Conservation (phyloP, 768 basidiomycete species). For the Ramaria rubella region DNA sequence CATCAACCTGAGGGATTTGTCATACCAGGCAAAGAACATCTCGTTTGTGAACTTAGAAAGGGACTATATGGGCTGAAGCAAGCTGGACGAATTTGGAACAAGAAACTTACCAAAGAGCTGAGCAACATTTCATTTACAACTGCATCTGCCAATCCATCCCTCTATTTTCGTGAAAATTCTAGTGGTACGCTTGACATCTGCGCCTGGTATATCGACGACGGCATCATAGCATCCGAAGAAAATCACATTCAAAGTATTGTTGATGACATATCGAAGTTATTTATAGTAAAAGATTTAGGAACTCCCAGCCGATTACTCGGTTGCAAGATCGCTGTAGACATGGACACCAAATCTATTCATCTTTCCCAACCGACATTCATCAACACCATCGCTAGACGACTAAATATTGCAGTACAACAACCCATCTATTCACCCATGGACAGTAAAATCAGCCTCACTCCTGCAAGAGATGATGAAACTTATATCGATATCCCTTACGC, state of each 20-base stretch:
- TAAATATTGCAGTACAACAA: slow-evolving; percentile 14
- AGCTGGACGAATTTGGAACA: slow-evolving; percentile 20
- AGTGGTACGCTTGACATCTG: slow-evolving; percentile 22
- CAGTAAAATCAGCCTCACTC: slow-evolving; percentile 12
- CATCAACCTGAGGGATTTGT: slow-evolving; percentile 15
- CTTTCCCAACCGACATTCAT: slow-evolving; percentile 1
- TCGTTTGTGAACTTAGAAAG: slow-evolving; percentile 15
- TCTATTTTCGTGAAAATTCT: slow-evolving; percentile 21
- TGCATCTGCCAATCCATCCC: slow-evolving; percentile 26
- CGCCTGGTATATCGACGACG: slow-evolving; percentile 31
- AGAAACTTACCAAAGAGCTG: slow-evolving; percentile 20
- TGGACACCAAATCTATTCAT: neutral
- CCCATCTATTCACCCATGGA: slow-evolving; percentile 18
- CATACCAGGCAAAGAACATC: slow-evolving; percentile 5
- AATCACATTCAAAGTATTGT: neutral
- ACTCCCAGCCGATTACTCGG: neutral
- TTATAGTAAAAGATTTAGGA: slow-evolving; percentile 1
- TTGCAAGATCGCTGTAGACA: neutral
- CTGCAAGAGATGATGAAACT: too few species aligned
- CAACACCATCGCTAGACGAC: slow-evolving; percentile 10
- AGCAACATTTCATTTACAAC: slow-evolving; percentile 16
- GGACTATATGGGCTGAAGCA: slow-evolving; percentile 25
- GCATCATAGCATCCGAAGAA: neutral
- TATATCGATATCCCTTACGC: neutral
- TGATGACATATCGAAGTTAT: slow-evolving; percentile 16